A percentile compares a stretch with the other conserved stretches of the same genome.
phyloP scores from a whole-genome alignment of 1,284 basidiomycete genomes.

The Phlebopus sp. region DNA sequence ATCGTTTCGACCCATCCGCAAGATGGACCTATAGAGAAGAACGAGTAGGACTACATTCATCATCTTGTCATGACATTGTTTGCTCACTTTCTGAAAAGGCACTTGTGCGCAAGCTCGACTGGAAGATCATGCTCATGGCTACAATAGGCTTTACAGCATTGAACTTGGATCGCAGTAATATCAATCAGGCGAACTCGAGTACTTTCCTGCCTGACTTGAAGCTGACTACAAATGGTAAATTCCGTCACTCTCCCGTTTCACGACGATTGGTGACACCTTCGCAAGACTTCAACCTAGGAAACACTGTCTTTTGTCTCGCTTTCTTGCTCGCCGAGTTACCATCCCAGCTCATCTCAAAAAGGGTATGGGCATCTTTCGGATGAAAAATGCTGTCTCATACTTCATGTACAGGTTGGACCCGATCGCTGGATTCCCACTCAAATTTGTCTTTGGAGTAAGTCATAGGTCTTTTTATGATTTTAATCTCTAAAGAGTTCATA shows the following conservation, averaged over 20 bases:
- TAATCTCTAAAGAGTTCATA: conserved; percentile 10
- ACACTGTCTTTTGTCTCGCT: conserved; percentile 52
- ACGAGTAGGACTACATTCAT: conserved; percentile 34
- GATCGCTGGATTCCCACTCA: conserved; percentile 73
- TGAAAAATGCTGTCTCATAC: not conserved
- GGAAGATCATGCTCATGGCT: conserved; percentile 47
- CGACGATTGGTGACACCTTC: too few relatives aligned
- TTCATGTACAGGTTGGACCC: conserved; percentile 45
- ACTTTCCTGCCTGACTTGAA: conserved; percentile 63
- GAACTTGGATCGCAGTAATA: conserved; percentile 47
- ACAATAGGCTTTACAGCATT: conserved; percentile 45
- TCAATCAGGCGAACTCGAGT: conserved; percentile 64
- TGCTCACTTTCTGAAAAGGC: conserved; percentile 5
- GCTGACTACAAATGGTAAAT: conserved; percentile 52
- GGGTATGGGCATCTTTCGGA: conserved; percentile 32
- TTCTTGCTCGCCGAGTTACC: conserved; percentile 66
- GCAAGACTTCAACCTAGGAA: conserved; percentile 64
- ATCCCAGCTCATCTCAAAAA: conserved; percentile 71
- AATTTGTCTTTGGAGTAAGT: conserved; percentile 37
- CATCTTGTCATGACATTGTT: not conserved
- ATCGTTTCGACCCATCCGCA: conserved; percentile 63
- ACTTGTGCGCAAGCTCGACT: conserved; percentile 48
- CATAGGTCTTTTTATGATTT: conserved; percentile 6
- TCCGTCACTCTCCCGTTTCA: not conserved
- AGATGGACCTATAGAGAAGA: conserved; percentile 74